Percentiles rank a stretch among this genome's conserved stretches.
These are phyloP conservation scores for Eucalyptus lansdowneana DNA, from an alignment of 345 rosid species.

Conservation along the genomic window DNA sequence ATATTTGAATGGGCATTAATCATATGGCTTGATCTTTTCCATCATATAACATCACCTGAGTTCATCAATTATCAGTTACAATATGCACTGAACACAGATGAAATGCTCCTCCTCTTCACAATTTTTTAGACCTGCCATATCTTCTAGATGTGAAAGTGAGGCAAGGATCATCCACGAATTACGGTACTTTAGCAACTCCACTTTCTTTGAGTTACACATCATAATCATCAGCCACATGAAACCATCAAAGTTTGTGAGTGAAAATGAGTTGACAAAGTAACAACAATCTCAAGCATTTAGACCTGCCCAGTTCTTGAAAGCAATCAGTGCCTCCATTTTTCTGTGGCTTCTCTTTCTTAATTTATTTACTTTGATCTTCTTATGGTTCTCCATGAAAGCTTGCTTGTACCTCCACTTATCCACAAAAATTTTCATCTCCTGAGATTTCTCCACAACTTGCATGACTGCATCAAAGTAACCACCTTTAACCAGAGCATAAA, in stretches of 20 bases:
- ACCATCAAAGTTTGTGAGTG: neutral
- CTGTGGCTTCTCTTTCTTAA: slow-evolving; percentile 72
- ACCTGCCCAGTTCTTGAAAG: slow-evolving; percentile 98
- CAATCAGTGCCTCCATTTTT: slow-evolving; percentile 88
- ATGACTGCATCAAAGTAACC: slow-evolving; percentile 94
- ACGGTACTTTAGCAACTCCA: neutral
- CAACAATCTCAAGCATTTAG: slow-evolving; percentile 37
- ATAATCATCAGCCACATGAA: neutral
- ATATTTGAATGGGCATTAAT: neutral
- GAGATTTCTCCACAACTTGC: slow-evolving; percentile 92
- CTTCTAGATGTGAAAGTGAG: neutral
- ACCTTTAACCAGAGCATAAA: slow-evolving; percentile 85
- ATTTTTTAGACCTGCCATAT: neutral
- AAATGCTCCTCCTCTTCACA: neutral
- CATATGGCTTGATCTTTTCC: neutral
- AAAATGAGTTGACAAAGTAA: neutral
- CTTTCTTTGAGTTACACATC: neutral
- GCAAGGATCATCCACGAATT: neutral
- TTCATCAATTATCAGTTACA: neutral
- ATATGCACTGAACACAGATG: neutral
- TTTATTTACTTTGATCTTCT: slow-evolving; percentile 82
- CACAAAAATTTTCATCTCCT: slow-evolving; percentile 80
- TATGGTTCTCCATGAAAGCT: slow-evolving; percentile 93
- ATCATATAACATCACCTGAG: neutral
- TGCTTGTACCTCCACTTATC: slow-evolving; percentile 98